Base-by-base conservation (phyloP, 1,139 yeast genomes). In the Geotrichum histeridarum region DNA sequence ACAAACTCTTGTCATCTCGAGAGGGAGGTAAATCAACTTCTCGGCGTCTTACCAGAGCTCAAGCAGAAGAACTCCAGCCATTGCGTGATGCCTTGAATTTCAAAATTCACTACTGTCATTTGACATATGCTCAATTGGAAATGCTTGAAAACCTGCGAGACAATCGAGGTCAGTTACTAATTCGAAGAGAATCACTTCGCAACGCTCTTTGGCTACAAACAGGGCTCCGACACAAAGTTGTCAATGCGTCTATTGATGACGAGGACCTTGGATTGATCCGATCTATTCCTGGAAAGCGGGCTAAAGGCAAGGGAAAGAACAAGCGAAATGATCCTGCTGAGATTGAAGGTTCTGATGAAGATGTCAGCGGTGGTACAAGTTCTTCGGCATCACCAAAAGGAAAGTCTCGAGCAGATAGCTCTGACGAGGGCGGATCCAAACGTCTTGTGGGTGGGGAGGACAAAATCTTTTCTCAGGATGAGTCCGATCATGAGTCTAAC, bases 131-230 rank as follows among this genome's bases (percentile, higher is more conserved):
- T 39, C 75, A 74, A 51, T 61, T 78, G 30, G 75, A 75, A 54
- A 68, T 68, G 42, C 60, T 78, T n/a, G 79, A 77, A 55, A 62
- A 61, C 18, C 65, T 68, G 54, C 62, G 53, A n/a, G 78, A 76
- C 56, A 49, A 60, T 1, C 61, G 66, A 22, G 76, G 73, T 0
- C 58, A 62, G 11, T 68, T 73, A 1, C 70, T 73, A 54, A 70
- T 78, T 12, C 66, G 70, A 14, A 67, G 74, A 2, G 61, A 63
- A 0, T 73, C 73, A 0, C 60, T 78, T 11, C 71, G 74, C 53
- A 73, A 73, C 30, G 81, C 81, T 0, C 62, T 78, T 11, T 78
- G 82, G 82, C 67, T 71, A 47, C 76, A 76, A 43, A 67, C 74
- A 8, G 70, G 70, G 37, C 61, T 78, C 33, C 76, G 75, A 41